Evolutionary conservation across 2,329 filamentous ascomycete species (phyloP).

Genomic region (Trichoderma sp.): DNA sequence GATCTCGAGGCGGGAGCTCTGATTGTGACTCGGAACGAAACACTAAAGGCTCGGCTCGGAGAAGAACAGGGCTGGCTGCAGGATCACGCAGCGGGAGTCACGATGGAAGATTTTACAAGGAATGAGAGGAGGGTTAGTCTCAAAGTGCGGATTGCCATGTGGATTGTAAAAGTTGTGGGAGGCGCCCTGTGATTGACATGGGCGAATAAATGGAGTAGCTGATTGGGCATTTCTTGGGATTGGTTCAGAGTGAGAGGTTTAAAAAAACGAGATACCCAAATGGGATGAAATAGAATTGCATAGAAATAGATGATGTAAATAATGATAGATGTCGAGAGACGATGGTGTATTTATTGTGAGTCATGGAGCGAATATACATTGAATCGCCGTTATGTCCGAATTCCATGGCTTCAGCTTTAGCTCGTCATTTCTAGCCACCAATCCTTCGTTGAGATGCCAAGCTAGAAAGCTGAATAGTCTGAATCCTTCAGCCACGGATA

Average conservation of each 20-base stretch:
- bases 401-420: background rate
- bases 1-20: conserved; percentile 88
- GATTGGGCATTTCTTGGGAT: background rate
- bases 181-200: conserved; percentile 68
- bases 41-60: conserved; percentile 68
- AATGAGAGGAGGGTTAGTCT: conserved; percentile 81
- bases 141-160: conserved; percentile 87
- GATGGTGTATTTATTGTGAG: background rate
- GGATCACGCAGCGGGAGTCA: conserved; percentile 66
- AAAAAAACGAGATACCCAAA: conserved; percentile 2
- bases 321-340: background rate
- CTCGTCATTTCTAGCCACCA: background rate
- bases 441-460: background rate
- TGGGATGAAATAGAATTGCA: conserved; percentile 1
- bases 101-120: conserved; percentile 73
- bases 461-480: background rate
- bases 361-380: background rate
- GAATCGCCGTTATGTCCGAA: background rate
- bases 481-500: background rate
- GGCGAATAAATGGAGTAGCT: background rate
- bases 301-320: background rate
- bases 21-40: conserved; percentile 75
- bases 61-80: conserved; percentile 80
- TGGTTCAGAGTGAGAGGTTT: background rate
- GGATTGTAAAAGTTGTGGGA: conserved; percentile 82